Percentiles rank a stretch among this genome's conserved stretches.
These are phyloP conservation scores for Mycocalia duriaeana DNA, from an alignment of 1,284 basidiomycete genomes.

Conservation along the genomic window DNA sequence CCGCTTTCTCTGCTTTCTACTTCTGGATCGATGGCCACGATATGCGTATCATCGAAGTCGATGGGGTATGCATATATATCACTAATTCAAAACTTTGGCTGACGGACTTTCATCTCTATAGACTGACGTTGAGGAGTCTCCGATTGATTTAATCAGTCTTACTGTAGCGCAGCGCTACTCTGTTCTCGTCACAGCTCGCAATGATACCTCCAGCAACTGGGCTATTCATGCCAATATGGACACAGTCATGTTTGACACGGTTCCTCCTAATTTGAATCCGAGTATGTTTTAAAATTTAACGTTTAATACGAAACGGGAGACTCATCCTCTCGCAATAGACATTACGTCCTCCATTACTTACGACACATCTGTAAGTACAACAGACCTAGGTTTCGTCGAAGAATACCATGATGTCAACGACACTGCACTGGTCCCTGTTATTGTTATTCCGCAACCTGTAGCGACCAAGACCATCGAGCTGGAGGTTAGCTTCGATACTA, in stretches of 20 bases:
- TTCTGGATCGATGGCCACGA: slow-evolving; percentile 91
- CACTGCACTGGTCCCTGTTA: slow-evolving; percentile 54
- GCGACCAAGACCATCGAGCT: slow-evolving; percentile 54
- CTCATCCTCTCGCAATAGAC: too few relatives aligned
- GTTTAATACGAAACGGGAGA: too few relatives aligned
- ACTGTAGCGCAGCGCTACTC: slow-evolving; percentile 93
- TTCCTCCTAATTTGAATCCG: slow-evolving; percentile 67
- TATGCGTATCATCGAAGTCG: slow-evolving; percentile 82
- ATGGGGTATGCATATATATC: slow-evolving; percentile 80
- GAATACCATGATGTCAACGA: slow-evolving; percentile 60
- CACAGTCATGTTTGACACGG: slow-evolving; percentile 77
- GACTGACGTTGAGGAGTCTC: slow-evolving; percentile 74
- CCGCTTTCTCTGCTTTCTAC: slow-evolving; percentile 70
- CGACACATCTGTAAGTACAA: slow-evolving; percentile 70
- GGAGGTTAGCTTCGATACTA: slow-evolving; percentile 62
- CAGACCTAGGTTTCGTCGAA: slow-evolving; percentile 45
- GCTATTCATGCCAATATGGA: slow-evolving; percentile 90
- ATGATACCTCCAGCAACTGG: slow-evolving; percentile 82
- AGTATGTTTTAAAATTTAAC: slow-evolving; percentile 44
- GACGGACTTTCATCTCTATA: slow-evolving; percentile 21
- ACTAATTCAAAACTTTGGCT: too few relatives aligned
- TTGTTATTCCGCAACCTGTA: slow-evolving; percentile 36
- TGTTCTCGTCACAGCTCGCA: slow-evolving; percentile 83
- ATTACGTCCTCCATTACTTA: slow-evolving; percentile 37
- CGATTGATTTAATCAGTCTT: slow-evolving; percentile 67